Evolutionary conservation across 1,284 basidiomycete species (phyloP).

Genomic region (Cryptococcus sp.): DNA sequence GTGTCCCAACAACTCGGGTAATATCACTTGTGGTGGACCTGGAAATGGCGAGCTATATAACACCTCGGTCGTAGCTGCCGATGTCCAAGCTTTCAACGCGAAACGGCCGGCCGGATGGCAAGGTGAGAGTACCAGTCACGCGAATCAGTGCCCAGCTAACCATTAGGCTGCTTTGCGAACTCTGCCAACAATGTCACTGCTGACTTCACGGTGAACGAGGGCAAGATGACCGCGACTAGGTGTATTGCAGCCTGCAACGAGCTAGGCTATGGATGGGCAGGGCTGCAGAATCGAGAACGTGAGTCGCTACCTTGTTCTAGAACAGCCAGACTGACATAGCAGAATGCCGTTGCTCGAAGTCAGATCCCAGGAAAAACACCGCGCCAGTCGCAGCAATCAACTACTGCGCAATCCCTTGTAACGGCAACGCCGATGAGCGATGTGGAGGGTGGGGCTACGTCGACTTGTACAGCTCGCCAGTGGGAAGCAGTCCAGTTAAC

Average conservation of each 20-base stretch:
- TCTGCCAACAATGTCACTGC: slow-evolving; percentile 3
- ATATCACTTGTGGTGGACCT: slow-evolving; percentile 2
- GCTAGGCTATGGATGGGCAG: slow-evolving; percentile 4
- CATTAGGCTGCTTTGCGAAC: slow-evolving; percentile 3
- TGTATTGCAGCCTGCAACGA: slow-evolving; percentile 3
- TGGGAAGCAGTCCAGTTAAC: background rate
- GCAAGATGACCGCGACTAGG: background rate
- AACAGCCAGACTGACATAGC: background rate
- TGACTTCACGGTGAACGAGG: slow-evolving; percentile 3
- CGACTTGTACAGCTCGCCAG: slow-evolving; percentile 3
- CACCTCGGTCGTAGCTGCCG: slow-evolving; percentile 2
- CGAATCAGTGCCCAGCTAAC: background rate
- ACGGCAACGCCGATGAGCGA: slow-evolving; percentile 2
- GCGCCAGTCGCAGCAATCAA: slow-evolving; percentile 4
- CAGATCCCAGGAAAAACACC: background rate
- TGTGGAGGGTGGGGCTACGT: slow-evolving; percentile 9
- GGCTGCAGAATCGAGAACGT: slow-evolving; percentile 3
- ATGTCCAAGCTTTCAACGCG: slow-evolving; percentile 1
- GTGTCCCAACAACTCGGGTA: background rate
- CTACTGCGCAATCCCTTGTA: slow-evolving; percentile 13
- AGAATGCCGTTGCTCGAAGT: slow-evolving; percentile 6
- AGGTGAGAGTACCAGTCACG: background rate
- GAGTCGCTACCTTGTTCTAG: slow-evolving; percentile 1
- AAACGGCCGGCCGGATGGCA: slow-evolving; percentile 1
- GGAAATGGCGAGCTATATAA: background rate